Evolutionary conservation across 352 stramenopile genomes (phyloP), one percentile per base, ranked within the genome.

Genomic region (Globisporangium paroecandrum): DNA sequence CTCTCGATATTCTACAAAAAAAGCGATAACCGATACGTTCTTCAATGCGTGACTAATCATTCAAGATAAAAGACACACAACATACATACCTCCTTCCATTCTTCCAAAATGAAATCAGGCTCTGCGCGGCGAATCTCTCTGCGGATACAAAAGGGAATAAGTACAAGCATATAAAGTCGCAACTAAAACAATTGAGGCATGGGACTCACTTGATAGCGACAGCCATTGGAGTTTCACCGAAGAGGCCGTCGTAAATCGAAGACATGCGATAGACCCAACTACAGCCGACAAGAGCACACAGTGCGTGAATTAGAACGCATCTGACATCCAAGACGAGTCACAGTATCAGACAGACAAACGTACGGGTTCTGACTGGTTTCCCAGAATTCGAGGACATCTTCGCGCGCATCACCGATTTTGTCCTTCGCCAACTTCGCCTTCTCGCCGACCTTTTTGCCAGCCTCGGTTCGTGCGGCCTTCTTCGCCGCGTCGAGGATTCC

Each of bases 351-450:
- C 2, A 29, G 51, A 29, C 24, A 27, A 53, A 81, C 77, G 58
- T 96, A 97, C 63, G 97, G 97, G 87, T 99, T 99, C 79, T 99
- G 97, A 74, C 91, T 98, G 51, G 97, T 99, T 75, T 99, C 97
- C 97, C 97, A 99, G 65, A 97, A 92, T 81, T 99, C 97, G 10
- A 90, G 77, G 1, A 89, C 89, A 49, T 97, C 89, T 77, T 95
- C 84, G 24, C 82, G 82, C 27, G 83, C 85, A 58, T 97, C 89
- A 49, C 81, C 85, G 43, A 94, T 74, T 71, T 94, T 95, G 68
- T 94, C 77, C 55, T 88, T 91, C 6, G 88, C 85, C 38, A 80
- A 72, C 76, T 92, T 93, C 20, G 87, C 89, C 20, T 69, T 91
- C 66, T 86, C 72, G 12, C 84, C 79, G 27, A 93, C 78, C 65